Percentiles rank a stretch among this genome's conserved stretches.
phyloP scores from a whole-genome alignment of 768 basidiomycete genomes.

The Kwoniella mangroviensis region DNA sequence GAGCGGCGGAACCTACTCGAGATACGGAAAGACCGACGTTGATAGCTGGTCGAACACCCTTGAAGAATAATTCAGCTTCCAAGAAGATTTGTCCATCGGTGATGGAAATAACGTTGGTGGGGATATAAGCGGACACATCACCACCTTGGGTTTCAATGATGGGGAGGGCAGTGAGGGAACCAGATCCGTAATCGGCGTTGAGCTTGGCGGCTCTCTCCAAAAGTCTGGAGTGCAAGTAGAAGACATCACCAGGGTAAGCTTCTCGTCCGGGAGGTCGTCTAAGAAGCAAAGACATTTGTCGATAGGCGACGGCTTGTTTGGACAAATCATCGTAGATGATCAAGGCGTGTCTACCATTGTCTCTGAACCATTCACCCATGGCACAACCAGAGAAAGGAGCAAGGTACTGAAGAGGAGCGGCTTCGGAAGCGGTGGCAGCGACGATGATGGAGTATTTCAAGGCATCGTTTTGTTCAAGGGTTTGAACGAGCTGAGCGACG shows the following conservation, averaged over 20 bases:
- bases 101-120: slow-evolving; percentile 93
- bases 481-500: slow-evolving; percentile 98
- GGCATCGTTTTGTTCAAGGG: slow-evolving; percentile 99
- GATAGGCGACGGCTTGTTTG: slow-evolving; percentile 99
- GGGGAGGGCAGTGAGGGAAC: slow-evolving; percentile 96
- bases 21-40: slow-evolving; percentile 99
- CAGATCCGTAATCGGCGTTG: slow-evolving; percentile 98
- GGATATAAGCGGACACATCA: slow-evolving; percentile 99
- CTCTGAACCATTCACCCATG: slow-evolving; percentile 99
- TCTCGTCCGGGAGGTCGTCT: slow-evolving; percentile 99
- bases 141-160: slow-evolving; percentile 99
- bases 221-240: slow-evolving; percentile 99
- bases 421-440: slow-evolving; percentile 98
- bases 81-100: slow-evolving; percentile 99
- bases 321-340: slow-evolving; percentile 99
- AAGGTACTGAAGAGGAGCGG: slow-evolving; percentile 98
- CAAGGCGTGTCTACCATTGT: slow-evolving; percentile 99
- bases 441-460: slow-evolving; percentile 99
- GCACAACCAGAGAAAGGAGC: slow-evolving; percentile 99
- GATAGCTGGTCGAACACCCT: slow-evolving; percentile 99
- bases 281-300: slow-evolving; percentile 99
- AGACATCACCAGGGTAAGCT: slow-evolving; percentile 93
- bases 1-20: slow-evolving; percentile 99
- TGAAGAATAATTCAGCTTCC: slow-evolving; percentile 99
- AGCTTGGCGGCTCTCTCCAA: slow-evolving; percentile 99